Base-by-base conservation (phyloP, 805 yeast genomes). In the Pichia occidentalis region DNA sequence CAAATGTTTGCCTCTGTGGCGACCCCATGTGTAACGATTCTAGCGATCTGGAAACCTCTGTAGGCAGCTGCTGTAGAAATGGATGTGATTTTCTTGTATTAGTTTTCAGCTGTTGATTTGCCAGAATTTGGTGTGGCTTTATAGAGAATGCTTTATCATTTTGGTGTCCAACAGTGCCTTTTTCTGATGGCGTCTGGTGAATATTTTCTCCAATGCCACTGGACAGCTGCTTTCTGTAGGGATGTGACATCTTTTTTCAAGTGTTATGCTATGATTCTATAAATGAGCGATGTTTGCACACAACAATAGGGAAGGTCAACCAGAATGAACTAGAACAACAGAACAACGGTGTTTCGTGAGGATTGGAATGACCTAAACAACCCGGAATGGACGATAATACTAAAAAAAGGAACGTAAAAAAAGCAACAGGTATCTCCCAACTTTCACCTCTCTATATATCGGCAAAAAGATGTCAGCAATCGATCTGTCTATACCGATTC, bases 161-260 rank as follows among this genome's bases (percentile, higher is more conserved):
- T 9, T 27, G 11, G 9, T 27, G 18, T 16, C 10, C 5, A 27
- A n/a, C 14, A 7, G 14, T 14, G 18, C 14, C 20, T 13, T n/a
- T 5, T 4, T 30, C 33, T 3, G 33, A 24, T n/a, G 21, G 21
- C 24, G 19, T 30, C 17, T 19, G n/a, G 10, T 17, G 11, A 19
- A 25, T 27, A 27, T 27, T 14, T n/a, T 27, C 30, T 5, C 17
- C 30, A 11, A 27, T 8, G 14, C 17, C 17, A 14, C 17, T 25
- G 8, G 30, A 18, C 18, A 40, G 22, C 9, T 40, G 44, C 30
- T 29, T 24, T 28, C 44, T 36, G 23, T 40, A 40, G 7, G 44
- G 44, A 23, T 40, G 44, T 18, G 44, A 32, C 44, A 40, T 40
- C 2, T n/a, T n/a, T n/a, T n/a, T n/a, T n/a, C n/a, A n/a, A n/a